Evolutionary conservation across 148 eudicot genomes (phyloP), one percentile per base, ranked within the genome.

Genomic region (Rhododendron kiyosumense): DNA sequence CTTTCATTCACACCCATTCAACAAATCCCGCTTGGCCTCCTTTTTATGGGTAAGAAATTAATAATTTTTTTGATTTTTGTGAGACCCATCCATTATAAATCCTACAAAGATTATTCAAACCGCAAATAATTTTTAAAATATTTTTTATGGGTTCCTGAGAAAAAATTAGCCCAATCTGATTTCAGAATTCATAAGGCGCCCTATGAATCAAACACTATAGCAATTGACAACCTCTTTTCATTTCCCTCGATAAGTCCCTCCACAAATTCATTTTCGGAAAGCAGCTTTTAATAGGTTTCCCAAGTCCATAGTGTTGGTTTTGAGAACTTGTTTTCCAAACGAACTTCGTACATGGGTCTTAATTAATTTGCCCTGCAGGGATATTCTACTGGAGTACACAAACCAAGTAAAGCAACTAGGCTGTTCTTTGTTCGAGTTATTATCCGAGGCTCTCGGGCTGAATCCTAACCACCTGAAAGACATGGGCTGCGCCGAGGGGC

Each of bases 361-460:
- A 22, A 24, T 82, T 65, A 28, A 26, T 24, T 63, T 88, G 51
- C 24, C 65, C 83, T 85, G 78, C 80, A 89, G 93, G 43, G 90
- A 91, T 36, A 83, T 88, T 26, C n/a, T 88, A 15, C 0, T 82
- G 11, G 88, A 88, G 80, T 91, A 89, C 83, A 77, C 90, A 10
- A 59, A 87, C 48, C 85, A 85, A 51, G 86, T 86, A 28, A 79
- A 77, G 87, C 82, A 18, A 30, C 65, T 90, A 32, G 92, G 92
- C 59, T 30, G 26, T n/a, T 59, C 8, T 59, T 26, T 92, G 61
- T 80, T 87, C 7, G 67, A 73, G 75, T 41, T 90, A 28, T 38
- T 90, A 24, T 90, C 93, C 0, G 92, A 90, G 81, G 92, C 87
- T 38, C 87, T 88, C 4, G 89, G 88, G 43, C 86, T 92, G 9